Percentiles rank a stretch among this genome's conserved stretches.
Conservation (phyloP, 2,329 filamentous ascomycete species). For the Nothopassalora personata region DNA sequence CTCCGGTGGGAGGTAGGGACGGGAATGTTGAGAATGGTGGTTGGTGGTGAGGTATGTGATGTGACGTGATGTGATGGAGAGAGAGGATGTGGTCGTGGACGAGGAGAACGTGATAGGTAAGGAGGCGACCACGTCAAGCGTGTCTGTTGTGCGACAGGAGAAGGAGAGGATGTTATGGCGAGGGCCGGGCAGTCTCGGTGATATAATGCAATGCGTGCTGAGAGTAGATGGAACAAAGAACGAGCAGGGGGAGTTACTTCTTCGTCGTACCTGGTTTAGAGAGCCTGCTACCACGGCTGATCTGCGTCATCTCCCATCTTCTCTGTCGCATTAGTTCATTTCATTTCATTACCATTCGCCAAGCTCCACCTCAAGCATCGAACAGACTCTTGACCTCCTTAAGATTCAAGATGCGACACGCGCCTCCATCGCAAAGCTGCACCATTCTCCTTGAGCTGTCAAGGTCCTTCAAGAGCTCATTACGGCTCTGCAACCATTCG, state of each 20-base stretch:
- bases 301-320: not conserved
- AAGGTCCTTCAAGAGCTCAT: slow-evolving; percentile 42
- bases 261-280: too few relatives aligned
- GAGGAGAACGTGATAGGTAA: not conserved
- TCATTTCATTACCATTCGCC: not conserved
- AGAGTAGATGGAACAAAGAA: not conserved
- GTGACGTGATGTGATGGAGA: not conserved
- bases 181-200: too few relatives aligned
- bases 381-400: slow-evolving; percentile 27
- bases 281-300: too few relatives aligned
- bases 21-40: not conserved
- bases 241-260: too few relatives aligned
- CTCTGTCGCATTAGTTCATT: not conserved
- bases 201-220: not conserved
- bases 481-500: slow-evolving; percentile 49
- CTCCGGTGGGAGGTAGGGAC: not conserved
- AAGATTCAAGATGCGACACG: slow-evolving; percentile 29
- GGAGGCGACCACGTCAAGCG: not conserved
- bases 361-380: slow-evolving; percentile 2
- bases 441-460: slow-evolving; percentile 39
- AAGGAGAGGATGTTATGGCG: not conserved
- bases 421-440: slow-evolving; percentile 43
- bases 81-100: not conserved
- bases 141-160: not conserved
- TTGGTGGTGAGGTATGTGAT: not conserved